Evolutionary conservation across 208 protist species (phyloP), one percentile per base, ranked within the genome.

Genomic region (Wallacemonas sp.): DNA sequence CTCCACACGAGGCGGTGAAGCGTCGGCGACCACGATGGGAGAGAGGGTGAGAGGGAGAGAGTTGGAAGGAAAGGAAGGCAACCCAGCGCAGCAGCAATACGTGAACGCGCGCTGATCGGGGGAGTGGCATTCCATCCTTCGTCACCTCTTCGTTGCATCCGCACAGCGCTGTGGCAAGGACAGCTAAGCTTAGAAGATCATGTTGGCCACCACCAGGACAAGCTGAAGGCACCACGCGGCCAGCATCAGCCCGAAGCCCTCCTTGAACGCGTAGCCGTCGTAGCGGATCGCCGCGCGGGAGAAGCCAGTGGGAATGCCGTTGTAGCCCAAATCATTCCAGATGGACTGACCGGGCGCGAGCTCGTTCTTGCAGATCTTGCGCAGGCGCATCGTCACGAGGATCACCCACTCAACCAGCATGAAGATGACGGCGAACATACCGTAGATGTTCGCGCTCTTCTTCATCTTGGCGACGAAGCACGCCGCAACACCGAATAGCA

Each of bases 221-320:
- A 71, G 54, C 48, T 32, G 57, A 34, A 85, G 38, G 1, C 30
- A 38, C 74, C 74, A 81, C 30, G 67, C 74, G 0, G 67, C 17
- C 10, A 85, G 34, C 22, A 85, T 46, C 12, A 81, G 70, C 12
- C 26, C 71, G n/a, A 81, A 80, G 36, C 73, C 74, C 46, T 71
- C 71, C 22, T 48, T 34, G 34, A 73, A 37, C 9, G 38, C 55
- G 71, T 85, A 80, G 41, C 70, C 73, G 53, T 68, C 52, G 50
- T 73, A 77, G 39, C 41, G n/a, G 27, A 81, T 78, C 42, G 66
- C 48, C 4, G 62, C 73, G 55, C 71, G 61, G 22, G 63, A n/a
- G 48, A 85, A 63, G 33, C 74, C 78, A 1, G 66, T 75, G 1
- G 74, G 78, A 26, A 80, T 76, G 38, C 73, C 78, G 63, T 85